These are phyloP conservation scores for Boletus reticuloceps DNA, from an alignment of 768 basidiomycete species.

Conservation along the genomic window DNA sequence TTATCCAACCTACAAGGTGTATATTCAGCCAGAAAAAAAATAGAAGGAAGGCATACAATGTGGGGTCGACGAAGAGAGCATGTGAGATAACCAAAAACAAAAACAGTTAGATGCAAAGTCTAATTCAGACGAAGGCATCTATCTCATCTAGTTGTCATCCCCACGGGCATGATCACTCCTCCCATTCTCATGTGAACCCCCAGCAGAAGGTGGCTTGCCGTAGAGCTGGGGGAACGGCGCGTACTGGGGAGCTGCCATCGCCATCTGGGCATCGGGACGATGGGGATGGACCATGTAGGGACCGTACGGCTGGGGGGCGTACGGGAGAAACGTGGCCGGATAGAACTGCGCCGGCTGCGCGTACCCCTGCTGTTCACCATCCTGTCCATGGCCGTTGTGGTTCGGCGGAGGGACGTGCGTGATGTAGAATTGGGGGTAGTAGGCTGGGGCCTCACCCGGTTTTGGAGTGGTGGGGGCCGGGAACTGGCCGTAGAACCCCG, in stretches of 20 bases:
- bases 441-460: slow-evolving; percentile 50
- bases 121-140: slow-evolving; percentile 11
- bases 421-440: slow-evolving; percentile 50
- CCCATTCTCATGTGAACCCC: slow-evolving; percentile 28
- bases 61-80: slow-evolving; percentile 11
- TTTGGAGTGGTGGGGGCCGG: slow-evolving; percentile 46
- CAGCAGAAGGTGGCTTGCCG: slow-evolving; percentile 38
- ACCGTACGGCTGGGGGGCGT: slow-evolving; percentile 47
- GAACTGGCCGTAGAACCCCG: slow-evolving; percentile 57
- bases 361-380: slow-evolving; percentile 39
- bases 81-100: slow-evolving; percentile 18
- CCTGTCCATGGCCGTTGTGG: slow-evolving; percentile 40
- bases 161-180: slow-evolving; percentile 29
- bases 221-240: slow-evolving; percentile 39
- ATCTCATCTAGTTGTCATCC: slow-evolving; percentile 32
- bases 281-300: slow-evolving; percentile 46
- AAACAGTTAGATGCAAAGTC: slow-evolving; percentile 13
- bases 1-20: slow-evolving; percentile 28
- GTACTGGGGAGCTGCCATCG: slow-evolving; percentile 36
- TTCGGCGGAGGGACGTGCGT: slow-evolving; percentile 42
- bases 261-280: slow-evolving; percentile 40
- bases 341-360: slow-evolving; percentile 45
- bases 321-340: slow-evolving; percentile 45
- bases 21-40: slow-evolving; percentile 14
- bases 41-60: slow-evolving; percentile 15